Evolutionary conservation across 805 yeast genomes (phyloP).

Genomic region (Wickerhamomyces mucosus): DNA sequence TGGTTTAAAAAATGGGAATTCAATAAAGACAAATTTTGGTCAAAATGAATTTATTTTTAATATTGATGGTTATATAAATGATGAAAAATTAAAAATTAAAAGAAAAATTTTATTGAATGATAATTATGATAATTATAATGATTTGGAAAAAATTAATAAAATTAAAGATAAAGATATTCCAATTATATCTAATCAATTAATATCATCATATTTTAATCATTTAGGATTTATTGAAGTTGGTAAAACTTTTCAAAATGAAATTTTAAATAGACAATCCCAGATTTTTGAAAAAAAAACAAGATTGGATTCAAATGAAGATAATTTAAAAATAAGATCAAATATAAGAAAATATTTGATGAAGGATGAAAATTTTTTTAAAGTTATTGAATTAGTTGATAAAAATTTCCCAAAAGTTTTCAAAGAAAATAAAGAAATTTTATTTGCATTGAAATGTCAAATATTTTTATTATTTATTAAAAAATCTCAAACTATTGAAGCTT

Average conservation of each 20-base stretch:
- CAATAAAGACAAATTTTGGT: slow-evolving; percentile 30
- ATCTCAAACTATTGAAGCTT: slow-evolving; percentile 22
- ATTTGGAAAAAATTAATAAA: slow-evolving; percentile 3
- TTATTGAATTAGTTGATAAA: slow-evolving; percentile 9
- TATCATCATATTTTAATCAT: slow-evolving; percentile 44
- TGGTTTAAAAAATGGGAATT: slow-evolving; percentile 28
- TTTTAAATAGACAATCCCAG: slow-evolving; percentile 22
- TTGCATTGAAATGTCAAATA: slow-evolving; percentile 34
- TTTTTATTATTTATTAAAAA: slow-evolving; percentile 30
- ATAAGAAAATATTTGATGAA: slow-evolving; percentile 31
- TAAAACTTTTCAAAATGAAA: slow-evolving; percentile 40
- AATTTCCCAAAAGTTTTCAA: slow-evolving; percentile 31
- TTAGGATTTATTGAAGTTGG: slow-evolving; percentile 49
- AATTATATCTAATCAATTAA: slow-evolving; percentile 24
- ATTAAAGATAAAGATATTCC: slow-evolving; percentile 16
- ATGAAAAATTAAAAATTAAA: slow-evolving; percentile 30
- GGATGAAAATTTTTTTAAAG: slow-evolving; percentile 29
- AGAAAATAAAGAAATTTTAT: slow-evolving; percentile 24
- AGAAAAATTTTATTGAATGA: slow-evolving; percentile 18
- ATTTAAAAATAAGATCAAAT: slow-evolving; percentile 32
- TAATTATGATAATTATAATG: slow-evolving; percentile 5
- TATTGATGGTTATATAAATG: slow-evolving; percentile 41
- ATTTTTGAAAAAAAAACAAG: slow-evolving; percentile 4
- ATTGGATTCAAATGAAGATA: slow-evolving; percentile 8
- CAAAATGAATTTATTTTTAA: slow-evolving; percentile 53